Percentiles rank a stretch among this genome's conserved stretches.
phyloP scores from a whole-genome alignment of 192 early-diverging fungal species.

The Dispira parvispora region DNA sequence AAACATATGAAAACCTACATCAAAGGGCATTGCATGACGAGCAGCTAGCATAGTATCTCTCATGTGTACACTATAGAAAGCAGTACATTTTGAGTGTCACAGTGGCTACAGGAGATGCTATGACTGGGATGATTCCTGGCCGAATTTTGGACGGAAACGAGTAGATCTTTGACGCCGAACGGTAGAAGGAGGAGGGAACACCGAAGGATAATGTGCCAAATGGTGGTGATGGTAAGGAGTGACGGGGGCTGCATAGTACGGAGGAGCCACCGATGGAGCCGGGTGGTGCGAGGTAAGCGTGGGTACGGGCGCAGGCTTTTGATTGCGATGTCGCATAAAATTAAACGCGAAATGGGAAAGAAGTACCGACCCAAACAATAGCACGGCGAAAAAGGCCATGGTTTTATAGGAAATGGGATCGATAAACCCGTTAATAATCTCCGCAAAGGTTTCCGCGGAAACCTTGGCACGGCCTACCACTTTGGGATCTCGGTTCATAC shows the following conservation, averaged over 20 bases:
- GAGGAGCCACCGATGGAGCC: background rate
- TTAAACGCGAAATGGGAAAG: constrained; percentile 31
- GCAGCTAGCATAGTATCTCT: too few species aligned
- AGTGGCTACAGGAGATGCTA: too few species aligned
- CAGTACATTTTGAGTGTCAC: too few species aligned
- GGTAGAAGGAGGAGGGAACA: background rate
- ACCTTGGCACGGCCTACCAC: constrained; percentile 53
- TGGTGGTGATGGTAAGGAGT: background rate
- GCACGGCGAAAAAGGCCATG: constrained; percentile 37
- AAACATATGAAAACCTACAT: too few species aligned
- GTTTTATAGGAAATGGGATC: constrained; percentile 77
- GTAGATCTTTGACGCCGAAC: background rate
- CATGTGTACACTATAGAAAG: too few species aligned
- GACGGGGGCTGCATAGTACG: background rate
- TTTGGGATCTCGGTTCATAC: constrained; percentile 39
- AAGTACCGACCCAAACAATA: constrained; percentile 26
- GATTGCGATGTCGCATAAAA: background rate
- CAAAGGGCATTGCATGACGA: too few species aligned
- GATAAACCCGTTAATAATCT: constrained; percentile 66
- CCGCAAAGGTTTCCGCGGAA: constrained; percentile 65
- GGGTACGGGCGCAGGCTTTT: too few species aligned
- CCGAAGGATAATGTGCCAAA: background rate
- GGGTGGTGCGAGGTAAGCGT: background rate
- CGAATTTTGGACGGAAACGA: background rate
- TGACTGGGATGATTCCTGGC: too few species aligned